phyloP scores from a whole-genome alignment of 2,329 filamentous ascomycete genomes.

The Chaetomium strumarium region DNA sequence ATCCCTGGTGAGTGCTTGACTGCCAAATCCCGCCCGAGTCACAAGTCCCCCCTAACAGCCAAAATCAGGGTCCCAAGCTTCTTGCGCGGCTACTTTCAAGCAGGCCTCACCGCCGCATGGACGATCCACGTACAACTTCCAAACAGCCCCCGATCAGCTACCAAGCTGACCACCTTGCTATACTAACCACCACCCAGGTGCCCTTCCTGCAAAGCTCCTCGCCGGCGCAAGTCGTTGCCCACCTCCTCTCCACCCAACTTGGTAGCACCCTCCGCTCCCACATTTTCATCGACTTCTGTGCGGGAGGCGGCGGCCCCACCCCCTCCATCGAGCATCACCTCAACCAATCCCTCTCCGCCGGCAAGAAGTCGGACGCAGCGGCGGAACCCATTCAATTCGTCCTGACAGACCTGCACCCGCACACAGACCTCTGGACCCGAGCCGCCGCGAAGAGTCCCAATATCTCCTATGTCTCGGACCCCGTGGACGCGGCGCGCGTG shows the following conservation, averaged over 20 bases:
- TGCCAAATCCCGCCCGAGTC: no score
- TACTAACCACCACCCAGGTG: conserved; percentile 9
- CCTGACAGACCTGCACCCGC: conserved; percentile 61
- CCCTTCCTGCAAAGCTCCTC: conserved; percentile 52
- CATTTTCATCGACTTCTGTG: conserved; percentile 69
- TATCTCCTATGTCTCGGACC: conserved; percentile 52
- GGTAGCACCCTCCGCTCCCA: conserved; percentile 41
- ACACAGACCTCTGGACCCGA: conserved; percentile 53
- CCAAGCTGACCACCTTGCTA: neutral
- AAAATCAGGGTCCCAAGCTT: conserved; percentile 56
- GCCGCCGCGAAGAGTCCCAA: conserved; percentile 47
- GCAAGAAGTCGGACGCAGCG: neutral
- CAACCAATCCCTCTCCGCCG: conserved; percentile 36
- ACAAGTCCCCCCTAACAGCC: neutral
- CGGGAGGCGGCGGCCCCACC: conserved; percentile 66
- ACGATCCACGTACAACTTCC: conserved; percentile 40
- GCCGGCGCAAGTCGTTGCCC: conserved; percentile 56
- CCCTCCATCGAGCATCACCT: conserved; percentile 56
- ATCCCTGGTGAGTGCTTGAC: conserved; percentile 48
- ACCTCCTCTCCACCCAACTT: conserved; percentile 48
- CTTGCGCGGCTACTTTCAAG: conserved; percentile 59
- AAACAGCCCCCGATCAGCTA: neutral
- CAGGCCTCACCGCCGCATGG: conserved; percentile 60
- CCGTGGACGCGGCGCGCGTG: conserved; percentile 60
- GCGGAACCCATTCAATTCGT: conserved; percentile 46